Percentiles rank a stretch among this genome's conserved stretches.
These are phyloP conservation scores for Aurantiochytrium sp. DNA, from an alignment of 108 stramenopile species.

Conservation along the genomic window DNA sequence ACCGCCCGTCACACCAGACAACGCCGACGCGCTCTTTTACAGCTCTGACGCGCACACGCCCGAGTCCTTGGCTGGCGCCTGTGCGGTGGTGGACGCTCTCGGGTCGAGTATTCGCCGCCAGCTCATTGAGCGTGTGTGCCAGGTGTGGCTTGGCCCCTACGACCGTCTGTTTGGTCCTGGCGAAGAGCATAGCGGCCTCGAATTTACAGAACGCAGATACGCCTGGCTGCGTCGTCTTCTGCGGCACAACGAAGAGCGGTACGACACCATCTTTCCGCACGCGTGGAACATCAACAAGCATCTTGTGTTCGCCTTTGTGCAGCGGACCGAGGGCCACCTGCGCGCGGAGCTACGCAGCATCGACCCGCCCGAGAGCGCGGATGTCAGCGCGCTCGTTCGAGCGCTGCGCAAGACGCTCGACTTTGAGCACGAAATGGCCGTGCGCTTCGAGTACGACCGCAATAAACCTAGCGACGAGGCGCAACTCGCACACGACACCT, in stretches of 20 bases:
- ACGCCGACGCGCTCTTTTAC: not conserved
- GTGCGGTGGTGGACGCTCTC: constrained; percentile 86
- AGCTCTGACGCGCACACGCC: not conserved
- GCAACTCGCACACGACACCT: not conserved
- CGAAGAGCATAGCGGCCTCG: not conserved
- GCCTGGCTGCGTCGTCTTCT: constrained; percentile 80
- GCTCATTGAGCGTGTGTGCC: constrained; percentile 69
- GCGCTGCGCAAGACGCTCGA: constrained; percentile 84
- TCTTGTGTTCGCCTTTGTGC: constrained; percentile 63
- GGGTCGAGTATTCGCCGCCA: constrained; percentile 59
- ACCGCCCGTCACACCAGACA: not conserved
- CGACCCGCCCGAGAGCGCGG: constrained; percentile 20
- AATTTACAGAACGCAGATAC: constrained; percentile 67
- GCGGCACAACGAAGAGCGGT: constrained; percentile 60
- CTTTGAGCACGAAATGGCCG: constrained; percentile 88
- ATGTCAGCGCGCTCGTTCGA: constrained; percentile 16
- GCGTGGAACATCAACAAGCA: constrained; percentile 80
- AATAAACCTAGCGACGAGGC: constrained; percentile 51
- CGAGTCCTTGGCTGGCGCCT: constrained; percentile 67
- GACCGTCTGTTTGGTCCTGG: constrained; percentile 46
- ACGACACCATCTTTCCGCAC: constrained; percentile 73
- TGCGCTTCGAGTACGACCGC: constrained; percentile 61
- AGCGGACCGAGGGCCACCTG: constrained; percentile 49
- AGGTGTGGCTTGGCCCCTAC: constrained; percentile 75
- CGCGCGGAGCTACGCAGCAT: not conserved